Conservation (phyloP, 78 protist genomes). For the Dictyostelium intermedium region DNA sequence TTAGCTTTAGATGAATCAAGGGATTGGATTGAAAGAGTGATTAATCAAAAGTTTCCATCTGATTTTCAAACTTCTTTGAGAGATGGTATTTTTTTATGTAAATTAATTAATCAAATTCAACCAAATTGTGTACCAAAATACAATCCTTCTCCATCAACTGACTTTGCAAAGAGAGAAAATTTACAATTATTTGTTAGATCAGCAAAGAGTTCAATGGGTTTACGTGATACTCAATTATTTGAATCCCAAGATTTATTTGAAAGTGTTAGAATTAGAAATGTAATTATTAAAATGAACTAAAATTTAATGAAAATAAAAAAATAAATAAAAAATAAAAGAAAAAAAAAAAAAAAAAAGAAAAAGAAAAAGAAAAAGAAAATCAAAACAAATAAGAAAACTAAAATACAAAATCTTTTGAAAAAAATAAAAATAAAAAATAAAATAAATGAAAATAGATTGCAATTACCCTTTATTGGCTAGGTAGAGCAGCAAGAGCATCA, state of each 20-base stretch:
- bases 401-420: neutral
- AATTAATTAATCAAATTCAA: slow-evolving; percentile 51
- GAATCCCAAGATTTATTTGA: slow-evolving; percentile 42
- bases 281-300: too few relatives aligned
- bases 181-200: slow-evolving; percentile 30
- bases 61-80: slow-evolving; percentile 44
- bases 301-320: too few relatives aligned
- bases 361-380: neutral
- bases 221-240: slow-evolving; percentile 59
- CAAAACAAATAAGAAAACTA: too few relatives aligned
- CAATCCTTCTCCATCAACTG: slow-evolving; percentile 4
- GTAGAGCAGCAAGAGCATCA: slow-evolving; percentile 51
- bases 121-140: slow-evolving; percentile 44
- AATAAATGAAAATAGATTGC: neutral
- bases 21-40: slow-evolving; percentile 53
- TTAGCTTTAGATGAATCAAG: slow-evolving; percentile 17
- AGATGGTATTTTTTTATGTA: slow-evolving; percentile 64
- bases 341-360: neutral
- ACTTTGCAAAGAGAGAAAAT: slow-evolving; percentile 53
- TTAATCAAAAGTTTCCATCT: neutral
- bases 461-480: slow-evolving; percentile 55
- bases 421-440: neutral
- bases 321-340: neutral
- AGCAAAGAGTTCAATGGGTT: slow-evolving; percentile 25
- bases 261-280: slow-evolving; percentile 38